Evolutionary conservation across 2,329 filamentous ascomycete genomes (phyloP).

Genomic region (Zalaria sp.): DNA sequence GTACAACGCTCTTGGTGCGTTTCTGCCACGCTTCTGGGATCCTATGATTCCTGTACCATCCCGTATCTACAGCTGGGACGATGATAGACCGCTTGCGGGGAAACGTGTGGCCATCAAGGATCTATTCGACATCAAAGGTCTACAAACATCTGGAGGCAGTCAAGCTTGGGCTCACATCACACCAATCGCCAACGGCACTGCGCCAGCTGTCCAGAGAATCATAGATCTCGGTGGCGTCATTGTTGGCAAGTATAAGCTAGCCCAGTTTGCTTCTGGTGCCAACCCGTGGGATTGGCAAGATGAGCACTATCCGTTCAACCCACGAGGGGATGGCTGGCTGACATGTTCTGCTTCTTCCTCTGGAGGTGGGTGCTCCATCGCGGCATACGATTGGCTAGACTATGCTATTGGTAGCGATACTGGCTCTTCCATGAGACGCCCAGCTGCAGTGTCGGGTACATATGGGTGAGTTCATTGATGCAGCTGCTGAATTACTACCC

Average conservation of each 20-base stretch:
- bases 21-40: slow-evolving; percentile 15
- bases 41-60: slow-evolving; percentile 23
- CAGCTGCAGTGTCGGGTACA: slow-evolving; percentile 5
- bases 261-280: slow-evolving; percentile 18
- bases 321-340: slow-evolving; percentile 22
- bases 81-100: slow-evolving; percentile 20
- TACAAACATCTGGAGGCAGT: slow-evolving; percentile 20
- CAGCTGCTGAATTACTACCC: no score
- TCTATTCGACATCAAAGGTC: slow-evolving; percentile 20
- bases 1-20: slow-evolving; percentile 13
- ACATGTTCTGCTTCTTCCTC: slow-evolving; percentile 18
- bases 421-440: slow-evolving; percentile 5
- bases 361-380: slow-evolving; percentile 19
- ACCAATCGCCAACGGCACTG: slow-evolving; percentile 13
- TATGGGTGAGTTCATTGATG: slow-evolving; percentile 1
- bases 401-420: slow-evolving; percentile 22
- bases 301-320: slow-evolving; percentile 21
- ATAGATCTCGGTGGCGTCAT: slow-evolving; percentile 20
- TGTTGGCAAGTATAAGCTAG: slow-evolving; percentile 22
- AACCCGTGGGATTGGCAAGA: slow-evolving; percentile 12
- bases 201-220: slow-evolving; percentile 19
- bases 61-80: slow-evolving; percentile 21
- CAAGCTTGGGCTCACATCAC: slow-evolving; percentile 16
- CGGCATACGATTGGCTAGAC: slow-evolving; percentile 27
- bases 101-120: slow-evolving; percentile 22